phyloP scores from a whole-genome alignment of 495 filamentous ascomycete genomes.

The Hyaloscypha variabilis region DNA sequence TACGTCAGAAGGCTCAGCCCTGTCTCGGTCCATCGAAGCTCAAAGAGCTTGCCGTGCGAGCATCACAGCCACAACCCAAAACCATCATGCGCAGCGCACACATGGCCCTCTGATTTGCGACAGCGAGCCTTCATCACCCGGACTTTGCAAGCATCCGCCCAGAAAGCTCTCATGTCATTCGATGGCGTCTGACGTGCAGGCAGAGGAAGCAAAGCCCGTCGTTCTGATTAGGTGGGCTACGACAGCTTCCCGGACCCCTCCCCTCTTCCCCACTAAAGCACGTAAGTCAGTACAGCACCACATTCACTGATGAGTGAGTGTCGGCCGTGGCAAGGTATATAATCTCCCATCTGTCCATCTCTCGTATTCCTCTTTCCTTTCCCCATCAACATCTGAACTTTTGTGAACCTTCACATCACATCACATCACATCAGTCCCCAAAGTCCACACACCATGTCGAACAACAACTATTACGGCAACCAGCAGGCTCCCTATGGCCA shows the following conservation, averaged over 20 bases:
- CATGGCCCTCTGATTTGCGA: neutral
- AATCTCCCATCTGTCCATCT: slow-evolving; percentile 3
- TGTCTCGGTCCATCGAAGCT: neutral
- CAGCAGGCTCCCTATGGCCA: slow-evolving; percentile 21
- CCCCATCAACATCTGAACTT: neutral
- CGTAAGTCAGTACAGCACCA: neutral
- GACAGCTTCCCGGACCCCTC: neutral
- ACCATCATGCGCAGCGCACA: neutral
- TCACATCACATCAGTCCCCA: too few species aligned
- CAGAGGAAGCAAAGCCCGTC: neutral
- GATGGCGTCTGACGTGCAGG: slow-evolving; percentile 2
- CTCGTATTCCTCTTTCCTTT: neutral
- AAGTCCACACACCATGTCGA: slow-evolving; percentile 35
- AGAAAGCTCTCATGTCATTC: neutral
- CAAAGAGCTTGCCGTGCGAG: neutral
- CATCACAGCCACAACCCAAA: neutral
- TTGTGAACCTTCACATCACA: slow-evolving; percentile 2
- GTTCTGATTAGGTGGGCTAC: neutral
- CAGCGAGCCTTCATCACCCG: neutral
- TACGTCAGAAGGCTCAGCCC: slow-evolving; percentile 11
- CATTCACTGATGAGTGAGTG: neutral
- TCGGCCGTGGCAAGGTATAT: neutral
- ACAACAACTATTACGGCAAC: slow-evolving; percentile 39
- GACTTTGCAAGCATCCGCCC: neutral
- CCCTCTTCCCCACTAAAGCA: slow-evolving; percentile 2